Evolutionary conservation across 2,329 filamentous ascomycete species (phyloP).

Genomic region (Eurotiales sp.): DNA sequence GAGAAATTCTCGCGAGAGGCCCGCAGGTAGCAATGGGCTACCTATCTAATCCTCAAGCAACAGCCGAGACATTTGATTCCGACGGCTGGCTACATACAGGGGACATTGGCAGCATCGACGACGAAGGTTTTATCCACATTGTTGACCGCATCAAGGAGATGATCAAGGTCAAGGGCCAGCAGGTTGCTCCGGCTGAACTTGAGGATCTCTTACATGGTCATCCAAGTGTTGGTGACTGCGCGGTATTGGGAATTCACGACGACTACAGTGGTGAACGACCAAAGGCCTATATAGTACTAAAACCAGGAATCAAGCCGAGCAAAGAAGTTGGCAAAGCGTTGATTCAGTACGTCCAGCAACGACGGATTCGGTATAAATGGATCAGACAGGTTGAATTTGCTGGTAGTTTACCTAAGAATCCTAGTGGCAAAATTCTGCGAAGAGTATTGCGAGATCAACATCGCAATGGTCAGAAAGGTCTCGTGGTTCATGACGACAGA

Average conservation of each 20-base stretch:
- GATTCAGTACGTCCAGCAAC: conserved; percentile 36
- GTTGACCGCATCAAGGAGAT: background rate
- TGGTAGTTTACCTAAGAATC: conserved; percentile 34
- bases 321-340: conserved; percentile 39
- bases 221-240: conserved; percentile 47
- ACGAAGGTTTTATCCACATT: conserved; percentile 40
- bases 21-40: too few species aligned
- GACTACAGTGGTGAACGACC: conserved; percentile 38
- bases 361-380: conserved; percentile 39
- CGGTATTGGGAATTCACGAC: conserved; percentile 46
- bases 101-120: too few species aligned
- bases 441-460: conserved; percentile 44
- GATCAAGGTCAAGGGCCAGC: conserved; percentile 35
- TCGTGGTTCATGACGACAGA: too few species aligned
- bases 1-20: too few species aligned
- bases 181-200: conserved; percentile 50
- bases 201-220: conserved; percentile 48
- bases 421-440: conserved; percentile 44
- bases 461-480: too few species aligned
- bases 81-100: conserved; percentile 57
- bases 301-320: conserved; percentile 29
- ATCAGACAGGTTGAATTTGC: conserved; percentile 47
- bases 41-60: conserved; percentile 49
- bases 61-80: conserved; percentile 45
- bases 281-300: conserved; percentile 47